A percentile compares a stretch with the other conserved stretches of the same genome.
Evolutionary conservation across 169 alveolate genomes (phyloP).

Genomic region (Perkinsus chesapeaki): DNA sequence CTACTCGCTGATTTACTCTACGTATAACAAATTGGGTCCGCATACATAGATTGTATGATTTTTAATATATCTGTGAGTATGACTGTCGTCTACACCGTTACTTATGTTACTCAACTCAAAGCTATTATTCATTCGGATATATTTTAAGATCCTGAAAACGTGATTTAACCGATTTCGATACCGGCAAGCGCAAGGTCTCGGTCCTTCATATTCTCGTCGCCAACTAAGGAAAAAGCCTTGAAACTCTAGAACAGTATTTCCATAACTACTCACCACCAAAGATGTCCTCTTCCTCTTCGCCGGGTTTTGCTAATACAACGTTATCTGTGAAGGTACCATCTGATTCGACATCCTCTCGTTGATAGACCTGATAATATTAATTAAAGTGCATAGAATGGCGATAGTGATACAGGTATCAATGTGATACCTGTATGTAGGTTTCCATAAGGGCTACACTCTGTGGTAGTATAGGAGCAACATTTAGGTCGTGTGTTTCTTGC

Average conservation of each 20-base stretch:
- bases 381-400: not conserved
- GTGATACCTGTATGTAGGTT: slow-evolving; percentile 54
- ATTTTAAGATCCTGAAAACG: not conserved
- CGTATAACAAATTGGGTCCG: too few species aligned
- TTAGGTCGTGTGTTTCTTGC: slow-evolving; percentile 92
- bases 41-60: too few species aligned
- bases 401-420: too few species aligned
- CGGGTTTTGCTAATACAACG: not conserved
- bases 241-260: not conserved
- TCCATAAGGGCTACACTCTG: slow-evolving; percentile 88
- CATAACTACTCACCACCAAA: not conserved
- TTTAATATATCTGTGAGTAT: too few species aligned
- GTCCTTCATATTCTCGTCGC: slow-evolving; percentile 1
- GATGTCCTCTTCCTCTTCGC: not conserved
- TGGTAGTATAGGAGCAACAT: slow-evolving; percentile 89
- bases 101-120: not conserved
- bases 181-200: not conserved
- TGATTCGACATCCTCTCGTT: slow-evolving; percentile 51
- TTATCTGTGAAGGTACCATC: slow-evolving; percentile 18
- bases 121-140: not conserved
- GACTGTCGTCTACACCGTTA: not conserved
- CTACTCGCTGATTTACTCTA: too few species aligned
- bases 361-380: slow-evolving; percentile 30
- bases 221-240: not conserved
- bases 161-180: not conserved